Evolutionary conservation across 2,329 filamentous ascomycete genomes (phyloP).

Genomic region (Fusarium foetens): DNA sequence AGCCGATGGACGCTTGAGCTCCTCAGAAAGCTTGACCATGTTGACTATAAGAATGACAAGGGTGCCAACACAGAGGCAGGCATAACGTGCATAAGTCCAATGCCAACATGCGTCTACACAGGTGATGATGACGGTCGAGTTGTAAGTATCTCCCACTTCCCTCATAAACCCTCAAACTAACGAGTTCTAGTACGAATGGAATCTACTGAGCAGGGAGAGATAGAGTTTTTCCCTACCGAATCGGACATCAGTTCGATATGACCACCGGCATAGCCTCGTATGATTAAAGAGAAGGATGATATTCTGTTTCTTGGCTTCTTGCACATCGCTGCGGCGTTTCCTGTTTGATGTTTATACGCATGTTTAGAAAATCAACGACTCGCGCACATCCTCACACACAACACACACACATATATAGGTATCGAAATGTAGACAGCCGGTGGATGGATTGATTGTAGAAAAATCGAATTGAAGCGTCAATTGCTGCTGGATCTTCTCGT

Average conservation of each 20-base stretch:
- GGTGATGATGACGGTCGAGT: slow-evolving; percentile 94
- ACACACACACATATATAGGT: slow-evolving; percentile 23
- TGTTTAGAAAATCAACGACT: slow-evolving; percentile 31
- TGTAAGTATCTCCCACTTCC: slow-evolving; percentile 57
- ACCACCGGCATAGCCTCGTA: slow-evolving; percentile 23
- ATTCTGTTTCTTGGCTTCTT: slow-evolving; percentile 20
- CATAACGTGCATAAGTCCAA: slow-evolving; percentile 87
- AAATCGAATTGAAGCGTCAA: slow-evolving; percentile 45
- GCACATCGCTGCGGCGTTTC: slow-evolving; percentile 31
- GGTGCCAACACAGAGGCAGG: slow-evolving; percentile 69
- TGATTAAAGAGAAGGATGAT: slow-evolving; percentile 12
- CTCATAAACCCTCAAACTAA: slow-evolving; percentile 2
- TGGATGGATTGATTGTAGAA: slow-evolving; percentile 23
- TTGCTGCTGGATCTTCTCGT: slow-evolving; percentile 37
- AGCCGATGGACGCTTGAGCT: slow-evolving; percentile 81
- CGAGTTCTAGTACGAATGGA: slow-evolving; percentile 69
- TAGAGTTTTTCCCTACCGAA: slow-evolving; percentile 53
- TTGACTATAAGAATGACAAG: slow-evolving; percentile 72
- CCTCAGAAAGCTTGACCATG: slow-evolving; percentile 83
- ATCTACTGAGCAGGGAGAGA: slow-evolving; percentile 66
- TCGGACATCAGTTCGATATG: slow-evolving; percentile 32
- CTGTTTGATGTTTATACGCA: slow-evolving; percentile 14
- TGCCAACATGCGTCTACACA: slow-evolving; percentile 87
- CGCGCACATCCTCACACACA: slow-evolving; percentile 23
- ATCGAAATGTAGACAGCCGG: slow-evolving; percentile 20